These are phyloP conservation scores for Astragalus glycyphyllos DNA, from an alignment of 306 rosid genomes.

Conservation along the genomic window DNA sequence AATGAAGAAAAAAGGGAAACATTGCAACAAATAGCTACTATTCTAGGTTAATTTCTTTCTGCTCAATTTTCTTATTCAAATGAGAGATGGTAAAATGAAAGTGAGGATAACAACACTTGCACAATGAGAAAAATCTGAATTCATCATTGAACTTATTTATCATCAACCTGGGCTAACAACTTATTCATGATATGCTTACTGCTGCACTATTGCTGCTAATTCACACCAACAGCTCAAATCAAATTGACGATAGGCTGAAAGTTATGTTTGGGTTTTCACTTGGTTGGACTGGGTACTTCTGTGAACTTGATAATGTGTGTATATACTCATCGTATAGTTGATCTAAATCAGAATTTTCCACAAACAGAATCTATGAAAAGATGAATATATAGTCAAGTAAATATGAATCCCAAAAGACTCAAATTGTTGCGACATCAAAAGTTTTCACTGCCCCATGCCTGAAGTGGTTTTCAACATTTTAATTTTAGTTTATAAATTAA, in stretches of 20 bases:
- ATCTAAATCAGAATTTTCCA: not conserved
- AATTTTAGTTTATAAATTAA: not conserved
- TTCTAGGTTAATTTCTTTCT: slow-evolving; percentile 13
- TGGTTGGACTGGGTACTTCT: not conserved
- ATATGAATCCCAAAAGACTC: not conserved
- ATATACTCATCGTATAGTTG: not conserved
- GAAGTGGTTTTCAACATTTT: slow-evolving; percentile 10
- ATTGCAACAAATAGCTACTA: slow-evolving; percentile 6
- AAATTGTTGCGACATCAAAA: not conserved
- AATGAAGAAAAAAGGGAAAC: not conserved
- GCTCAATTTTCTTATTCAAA: not conserved
- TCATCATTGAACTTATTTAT: slow-evolving; percentile 20
- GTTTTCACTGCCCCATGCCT: not conserved
- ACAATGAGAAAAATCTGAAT: slow-evolving; percentile 11
- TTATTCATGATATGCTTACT: slow-evolving; percentile 12
- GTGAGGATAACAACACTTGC: not conserved
- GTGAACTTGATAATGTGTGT: not conserved
- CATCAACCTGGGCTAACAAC: slow-evolving; percentile 8
- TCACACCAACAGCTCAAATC: slow-evolving; percentile 3
- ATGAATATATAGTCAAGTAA: not conserved
- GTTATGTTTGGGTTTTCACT: slow-evolving; percentile 16
- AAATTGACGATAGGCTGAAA: not conserved
- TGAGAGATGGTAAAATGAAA: not conserved
- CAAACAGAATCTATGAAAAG: not conserved
- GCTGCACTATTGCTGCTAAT: slow-evolving; percentile 12